A percentile compares a stretch with the other conserved stretches of the same genome.
These are phyloP conservation scores for Sphagnurus paluster DNA, from an alignment of 1,284 basidiomycete species.

Conservation along the genomic window DNA sequence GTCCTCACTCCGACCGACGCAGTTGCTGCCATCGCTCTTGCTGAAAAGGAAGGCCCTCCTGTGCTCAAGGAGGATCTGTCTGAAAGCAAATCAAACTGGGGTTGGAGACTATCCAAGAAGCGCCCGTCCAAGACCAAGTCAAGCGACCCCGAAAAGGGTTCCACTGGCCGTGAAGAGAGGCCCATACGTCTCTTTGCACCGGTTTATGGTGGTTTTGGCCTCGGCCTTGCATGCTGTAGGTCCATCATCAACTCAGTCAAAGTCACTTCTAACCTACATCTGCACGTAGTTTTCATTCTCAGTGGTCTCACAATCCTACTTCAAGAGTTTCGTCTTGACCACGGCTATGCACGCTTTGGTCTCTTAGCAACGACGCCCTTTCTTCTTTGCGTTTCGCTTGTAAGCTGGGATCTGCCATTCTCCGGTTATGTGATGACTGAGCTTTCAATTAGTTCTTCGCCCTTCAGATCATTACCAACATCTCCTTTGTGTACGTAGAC, in stretches of 20 bases:
- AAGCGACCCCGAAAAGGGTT: conserved; percentile 53
- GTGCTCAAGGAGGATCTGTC: conserved; percentile 12
- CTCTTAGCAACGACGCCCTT: conserved; percentile 66
- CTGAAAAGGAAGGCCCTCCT: conserved; percentile 32
- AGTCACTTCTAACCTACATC: conserved; percentile 9
- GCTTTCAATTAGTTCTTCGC: conserved; percentile 55
- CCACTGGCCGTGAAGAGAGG: conserved; percentile 39
- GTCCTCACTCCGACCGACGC: conserved; percentile 26
- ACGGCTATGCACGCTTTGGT: conserved; percentile 59
- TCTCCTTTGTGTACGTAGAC: conserved; percentile 57
- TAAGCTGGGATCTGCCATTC: conserved; percentile 33
- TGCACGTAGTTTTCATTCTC: conserved; percentile 55
- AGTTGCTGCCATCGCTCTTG: conserved; percentile 28
- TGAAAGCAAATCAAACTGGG: conserved; percentile 31
- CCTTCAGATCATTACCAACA: conserved; percentile 66
- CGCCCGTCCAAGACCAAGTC: conserved; percentile 29
- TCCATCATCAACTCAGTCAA: conserved; percentile 7
- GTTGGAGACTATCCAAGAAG: conserved; percentile 42
- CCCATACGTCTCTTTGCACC: conserved; percentile 78
- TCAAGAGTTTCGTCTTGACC: conserved; percentile 69
- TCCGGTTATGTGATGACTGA: background rate
- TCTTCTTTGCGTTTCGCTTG: conserved; percentile 72
- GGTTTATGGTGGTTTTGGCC: conserved; percentile 73
- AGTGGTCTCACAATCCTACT: conserved; percentile 60
- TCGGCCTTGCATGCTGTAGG: conserved; percentile 63